Evolutionary conservation across 2,329 filamentous ascomycete genomes (phyloP).

Genomic region (Aureobasidium sp.): DNA sequence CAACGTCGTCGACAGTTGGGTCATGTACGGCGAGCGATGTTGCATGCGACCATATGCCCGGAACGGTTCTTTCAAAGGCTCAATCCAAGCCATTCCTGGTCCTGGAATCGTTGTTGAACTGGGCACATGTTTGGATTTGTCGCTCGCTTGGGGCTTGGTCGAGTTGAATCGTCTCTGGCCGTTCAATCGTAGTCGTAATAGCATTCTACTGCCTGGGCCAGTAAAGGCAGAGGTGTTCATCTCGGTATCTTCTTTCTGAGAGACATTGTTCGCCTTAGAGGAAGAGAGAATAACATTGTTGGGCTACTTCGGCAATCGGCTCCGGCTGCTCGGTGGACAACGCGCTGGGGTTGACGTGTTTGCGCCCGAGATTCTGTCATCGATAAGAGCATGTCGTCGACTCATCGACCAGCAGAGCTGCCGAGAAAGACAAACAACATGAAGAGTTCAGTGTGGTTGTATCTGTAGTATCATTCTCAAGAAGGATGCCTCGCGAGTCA

Average conservation of each 20-base stretch:
- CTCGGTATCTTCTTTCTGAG: slow-evolving; percentile 6
- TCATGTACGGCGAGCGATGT: slow-evolving; percentile 64
- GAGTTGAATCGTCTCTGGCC: slow-evolving; percentile 28
- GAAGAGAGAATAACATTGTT: not conserved
- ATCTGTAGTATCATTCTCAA: not conserved
- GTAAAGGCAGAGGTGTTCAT: slow-evolving; percentile 26
- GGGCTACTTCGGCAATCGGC: slow-evolving; percentile 5
- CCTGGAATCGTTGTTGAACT: slow-evolving; percentile 33
- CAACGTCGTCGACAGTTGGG: slow-evolving; percentile 68
- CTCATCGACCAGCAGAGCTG: not conserved
- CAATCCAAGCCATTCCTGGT: slow-evolving; percentile 41
- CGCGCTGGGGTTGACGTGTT: not conserved
- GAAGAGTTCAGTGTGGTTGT: not conserved
- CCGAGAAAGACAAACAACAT: not conserved
- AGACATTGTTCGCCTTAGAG: not conserved
- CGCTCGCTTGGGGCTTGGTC: slow-evolving; percentile 9
- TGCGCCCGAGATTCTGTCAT: not conserved
- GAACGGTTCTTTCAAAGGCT: slow-evolving; percentile 40
- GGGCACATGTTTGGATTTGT: slow-evolving; percentile 10
- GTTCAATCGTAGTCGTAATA: slow-evolving; percentile 28
- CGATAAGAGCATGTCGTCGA: not conserved
- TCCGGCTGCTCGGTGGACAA: not conserved
- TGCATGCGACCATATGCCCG: slow-evolving; percentile 63
- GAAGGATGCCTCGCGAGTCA: not conserved
- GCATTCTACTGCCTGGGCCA: slow-evolving; percentile 22